Evolutionary conservation across 1,139 yeast genomes (phyloP).

Genomic region (Meyerozyma sp.): DNA sequence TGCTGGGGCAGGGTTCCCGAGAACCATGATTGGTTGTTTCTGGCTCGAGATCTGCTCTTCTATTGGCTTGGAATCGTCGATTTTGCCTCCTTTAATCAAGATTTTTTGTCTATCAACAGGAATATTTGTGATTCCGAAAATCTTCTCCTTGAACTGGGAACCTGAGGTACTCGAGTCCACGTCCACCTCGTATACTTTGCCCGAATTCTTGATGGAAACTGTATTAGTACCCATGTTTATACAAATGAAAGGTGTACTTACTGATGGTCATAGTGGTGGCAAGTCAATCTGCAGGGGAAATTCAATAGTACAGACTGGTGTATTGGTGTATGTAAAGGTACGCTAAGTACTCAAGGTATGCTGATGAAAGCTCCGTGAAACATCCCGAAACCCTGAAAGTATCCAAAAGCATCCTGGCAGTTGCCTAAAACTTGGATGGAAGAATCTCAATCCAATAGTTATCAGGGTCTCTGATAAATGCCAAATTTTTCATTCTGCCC

Average conservation of each 20-base stretch:
- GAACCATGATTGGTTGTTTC: conserved; percentile 73
- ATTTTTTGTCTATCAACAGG: conserved; percentile 88
- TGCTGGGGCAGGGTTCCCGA: conserved; percentile 81
- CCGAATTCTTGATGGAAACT: conserved; percentile 75
- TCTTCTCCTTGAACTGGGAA: conserved; percentile 62
- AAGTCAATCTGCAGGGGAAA: not conserved
- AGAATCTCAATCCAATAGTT: conserved; percentile 79
- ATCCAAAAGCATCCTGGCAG: not conserved
- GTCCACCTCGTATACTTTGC: conserved; percentile 70
- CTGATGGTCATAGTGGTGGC: not conserved
- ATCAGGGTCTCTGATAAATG: conserved; percentile 86
- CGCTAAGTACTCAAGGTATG: not conserved
- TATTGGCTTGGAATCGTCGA: conserved; percentile 55
- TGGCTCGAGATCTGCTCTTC: conserved; percentile 46
- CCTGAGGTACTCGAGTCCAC: conserved; percentile 57
- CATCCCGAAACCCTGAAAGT: too few relatives aligned
- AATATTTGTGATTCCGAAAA: conserved; percentile 70
- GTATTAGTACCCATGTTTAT: not conserved
- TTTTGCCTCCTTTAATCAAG: conserved; percentile 82
- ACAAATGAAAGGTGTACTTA: not conserved
- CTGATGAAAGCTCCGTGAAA: not conserved
- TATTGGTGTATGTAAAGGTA: not conserved
- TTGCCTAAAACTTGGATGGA: not conserved
- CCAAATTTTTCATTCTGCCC: conserved; percentile 53
- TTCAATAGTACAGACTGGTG: not conserved